These are phyloP conservation scores for Cicer pinnatifidum DNA, from an alignment of 306 rosid species.

Conservation along the genomic window DNA sequence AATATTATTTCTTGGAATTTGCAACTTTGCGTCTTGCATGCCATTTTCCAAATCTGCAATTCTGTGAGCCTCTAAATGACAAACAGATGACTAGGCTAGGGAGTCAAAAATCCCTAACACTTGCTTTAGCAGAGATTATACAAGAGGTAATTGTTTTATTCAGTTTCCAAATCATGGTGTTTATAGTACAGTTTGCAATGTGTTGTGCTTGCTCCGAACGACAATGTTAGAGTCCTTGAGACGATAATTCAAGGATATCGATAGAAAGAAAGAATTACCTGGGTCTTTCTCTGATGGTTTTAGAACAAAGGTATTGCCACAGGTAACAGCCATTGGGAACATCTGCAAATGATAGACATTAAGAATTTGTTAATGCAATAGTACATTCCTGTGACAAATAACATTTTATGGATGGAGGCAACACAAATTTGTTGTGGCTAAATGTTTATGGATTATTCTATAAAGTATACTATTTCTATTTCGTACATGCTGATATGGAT, in stretches of 20 bases:
- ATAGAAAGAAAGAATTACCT: constrained; percentile 58
- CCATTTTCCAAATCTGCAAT: neutral
- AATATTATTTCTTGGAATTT: neutral
- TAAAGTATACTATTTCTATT: constrained; percentile 20
- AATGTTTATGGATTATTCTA: constrained; percentile 32
- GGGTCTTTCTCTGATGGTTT: constrained; percentile 99
- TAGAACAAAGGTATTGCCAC: constrained; percentile 87
- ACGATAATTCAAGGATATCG: constrained; percentile 25
- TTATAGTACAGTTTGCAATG: neutral
- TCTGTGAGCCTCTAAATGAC: neutral
- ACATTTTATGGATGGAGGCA: constrained; percentile 8
- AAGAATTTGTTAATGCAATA: constrained; percentile 7
- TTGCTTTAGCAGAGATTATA: neutral
- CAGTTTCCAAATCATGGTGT: neutral
- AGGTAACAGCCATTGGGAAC: constrained; percentile 92
- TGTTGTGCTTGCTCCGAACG: constrained; percentile 2
- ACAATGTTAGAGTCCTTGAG: neutral
- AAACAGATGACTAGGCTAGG: neutral
- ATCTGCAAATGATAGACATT: constrained; percentile 63
- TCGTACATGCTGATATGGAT: constrained; percentile 9
- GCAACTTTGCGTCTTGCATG: neutral
- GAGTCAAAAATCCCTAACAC: neutral
- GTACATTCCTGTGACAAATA: neutral
- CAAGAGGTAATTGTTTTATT: neutral
- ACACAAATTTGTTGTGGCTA: neutral